These are phyloP conservation scores for Agaricus blazei DNA, from an alignment of 768 basidiomycete species.

Conservation along the genomic window DNA sequence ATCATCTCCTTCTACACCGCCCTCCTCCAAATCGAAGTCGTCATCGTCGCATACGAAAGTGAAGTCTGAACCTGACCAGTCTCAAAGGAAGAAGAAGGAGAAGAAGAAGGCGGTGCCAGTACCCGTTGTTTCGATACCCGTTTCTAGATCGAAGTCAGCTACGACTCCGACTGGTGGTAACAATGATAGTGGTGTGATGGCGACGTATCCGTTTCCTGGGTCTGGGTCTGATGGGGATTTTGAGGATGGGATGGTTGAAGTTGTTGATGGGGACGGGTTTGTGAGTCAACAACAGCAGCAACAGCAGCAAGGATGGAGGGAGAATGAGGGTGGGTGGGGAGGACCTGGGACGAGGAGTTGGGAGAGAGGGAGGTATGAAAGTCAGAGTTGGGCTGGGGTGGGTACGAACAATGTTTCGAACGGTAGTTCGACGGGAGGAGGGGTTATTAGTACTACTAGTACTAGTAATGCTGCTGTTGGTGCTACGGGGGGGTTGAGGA, in stretches of 20 bases:
- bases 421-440: slow-evolving; percentile 3
- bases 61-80: not conserved
- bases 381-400: slow-evolving; percentile 6
- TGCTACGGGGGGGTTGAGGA: slow-evolving; percentile 29
- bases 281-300: not conserved
- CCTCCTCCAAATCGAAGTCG: slow-evolving; percentile 5
- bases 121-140: slow-evolving; percentile 35
- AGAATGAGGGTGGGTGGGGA: slow-evolving; percentile 7
- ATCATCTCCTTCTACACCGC: slow-evolving; percentile 18
- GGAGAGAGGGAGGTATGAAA: slow-evolving; percentile 10
- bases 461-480: no score
- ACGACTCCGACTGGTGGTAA: slow-evolving; percentile 11
- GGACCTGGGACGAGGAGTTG: slow-evolving; percentile 18
- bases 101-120: slow-evolving; percentile 32
- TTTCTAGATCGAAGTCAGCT: not conserved
- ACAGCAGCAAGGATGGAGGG: slow-evolving; percentile 1
- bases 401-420: not conserved
- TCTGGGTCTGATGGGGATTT: slow-evolving; percentile 31
- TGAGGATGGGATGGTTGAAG: slow-evolving; percentile 5
- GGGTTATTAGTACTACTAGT: not conserved
- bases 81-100: slow-evolving; percentile 23
- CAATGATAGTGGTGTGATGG: slow-evolving; percentile 29
- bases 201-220: slow-evolving; percentile 57
- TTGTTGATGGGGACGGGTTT: not conserved
- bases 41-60: slow-evolving; percentile 7